phyloP scores from a whole-genome alignment of 768 basidiomycete genomes.

The Leccinellum rugosiceps region DNA sequence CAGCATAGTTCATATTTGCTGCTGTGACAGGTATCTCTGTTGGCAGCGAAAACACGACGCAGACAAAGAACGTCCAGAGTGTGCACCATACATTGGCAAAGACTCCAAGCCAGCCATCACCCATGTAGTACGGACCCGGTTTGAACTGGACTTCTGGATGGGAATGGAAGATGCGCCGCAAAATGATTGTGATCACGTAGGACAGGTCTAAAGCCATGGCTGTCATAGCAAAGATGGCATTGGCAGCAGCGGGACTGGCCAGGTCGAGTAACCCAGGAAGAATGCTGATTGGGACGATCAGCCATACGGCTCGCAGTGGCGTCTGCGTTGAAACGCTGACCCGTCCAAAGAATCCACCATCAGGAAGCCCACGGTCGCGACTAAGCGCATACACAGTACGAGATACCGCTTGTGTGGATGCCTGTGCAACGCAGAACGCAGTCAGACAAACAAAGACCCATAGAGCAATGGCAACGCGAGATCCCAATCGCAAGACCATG shows the following conservation, averaged over 20 bases:
- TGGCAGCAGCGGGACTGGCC: slow-evolving; percentile 49
- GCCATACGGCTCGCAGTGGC: slow-evolving; percentile 55
- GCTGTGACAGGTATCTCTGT: slow-evolving; percentile 47
- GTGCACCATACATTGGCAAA: slow-evolving; percentile 44
- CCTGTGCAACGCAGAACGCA: slow-evolving; percentile 58
- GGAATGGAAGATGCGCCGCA: slow-evolving; percentile 46
- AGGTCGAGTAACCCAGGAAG: slow-evolving; percentile 49
- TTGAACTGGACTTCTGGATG: slow-evolving; percentile 59
- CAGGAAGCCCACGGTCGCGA: slow-evolving; percentile 52
- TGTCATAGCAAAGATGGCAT: slow-evolving; percentile 57
- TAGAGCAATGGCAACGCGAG: slow-evolving; percentile 45
- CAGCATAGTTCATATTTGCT: slow-evolving; percentile 52
- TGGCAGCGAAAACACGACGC: slow-evolving; percentile 49
- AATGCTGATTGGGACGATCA: slow-evolving; percentile 41
- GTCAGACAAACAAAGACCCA: slow-evolving; percentile 61
- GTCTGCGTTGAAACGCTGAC: slow-evolving; percentile 47
- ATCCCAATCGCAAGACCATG: slow-evolving; percentile 53
- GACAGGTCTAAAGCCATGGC: slow-evolving; percentile 51
- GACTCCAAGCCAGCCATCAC: slow-evolving; percentile 46
- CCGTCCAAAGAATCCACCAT: slow-evolving; percentile 54
- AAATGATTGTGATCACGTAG: slow-evolving; percentile 56
- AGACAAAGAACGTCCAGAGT: slow-evolving; percentile 44
- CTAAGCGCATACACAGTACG: slow-evolving; percentile 60
- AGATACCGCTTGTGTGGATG: slow-evolving; percentile 51
- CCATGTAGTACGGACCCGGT: slow-evolving; percentile 62